Evolutionary conservation across 1,139 yeast genomes (phyloP).

Genomic region (Hemisphaericaspora xylofermentans): DNA sequence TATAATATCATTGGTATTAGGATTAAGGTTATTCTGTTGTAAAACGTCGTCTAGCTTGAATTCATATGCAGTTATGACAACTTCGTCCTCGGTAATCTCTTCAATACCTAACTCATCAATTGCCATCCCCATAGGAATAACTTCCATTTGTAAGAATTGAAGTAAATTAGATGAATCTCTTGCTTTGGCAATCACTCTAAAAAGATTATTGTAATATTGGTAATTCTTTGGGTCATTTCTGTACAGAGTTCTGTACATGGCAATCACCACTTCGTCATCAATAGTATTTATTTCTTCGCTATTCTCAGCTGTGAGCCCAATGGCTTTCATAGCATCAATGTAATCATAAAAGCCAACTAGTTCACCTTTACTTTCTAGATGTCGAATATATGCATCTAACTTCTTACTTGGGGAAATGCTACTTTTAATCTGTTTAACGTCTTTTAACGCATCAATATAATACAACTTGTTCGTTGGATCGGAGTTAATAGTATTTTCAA

Average conservation of each 20-base stretch:
- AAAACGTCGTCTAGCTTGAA: conserved; percentile 63
- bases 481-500: conserved; percentile 49
- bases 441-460: conserved; percentile 64
- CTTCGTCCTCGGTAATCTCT: conserved; percentile 71
- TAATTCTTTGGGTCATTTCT: conserved; percentile 36
- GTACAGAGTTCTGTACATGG: conserved; percentile 45
- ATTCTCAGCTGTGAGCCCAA: conserved; percentile 47
- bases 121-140: conserved; percentile 56
- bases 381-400: conserved; percentile 49
- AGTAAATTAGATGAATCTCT: conserved; percentile 45
- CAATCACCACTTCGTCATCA: conserved; percentile 45
- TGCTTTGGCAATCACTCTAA: conserved; percentile 45
- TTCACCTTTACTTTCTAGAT: conserved; percentile 52
- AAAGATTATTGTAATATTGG: conserved; percentile 32
- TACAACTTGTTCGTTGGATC: conserved; percentile 57
- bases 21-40: conserved; percentile 53
- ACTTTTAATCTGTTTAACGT: conserved; percentile 7
- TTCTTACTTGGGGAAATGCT: conserved; percentile 17
- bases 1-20: conserved; percentile 40
- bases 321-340: conserved; percentile 48
- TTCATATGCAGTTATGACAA: conserved; percentile 68
- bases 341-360: conserved; percentile 63
- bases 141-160: conserved; percentile 52
- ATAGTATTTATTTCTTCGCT: conserved; percentile 21
- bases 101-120: conserved; percentile 60